Conservation (phyloP, 257 asterid genomes). For the Rehmannia glutinosa region DNA sequence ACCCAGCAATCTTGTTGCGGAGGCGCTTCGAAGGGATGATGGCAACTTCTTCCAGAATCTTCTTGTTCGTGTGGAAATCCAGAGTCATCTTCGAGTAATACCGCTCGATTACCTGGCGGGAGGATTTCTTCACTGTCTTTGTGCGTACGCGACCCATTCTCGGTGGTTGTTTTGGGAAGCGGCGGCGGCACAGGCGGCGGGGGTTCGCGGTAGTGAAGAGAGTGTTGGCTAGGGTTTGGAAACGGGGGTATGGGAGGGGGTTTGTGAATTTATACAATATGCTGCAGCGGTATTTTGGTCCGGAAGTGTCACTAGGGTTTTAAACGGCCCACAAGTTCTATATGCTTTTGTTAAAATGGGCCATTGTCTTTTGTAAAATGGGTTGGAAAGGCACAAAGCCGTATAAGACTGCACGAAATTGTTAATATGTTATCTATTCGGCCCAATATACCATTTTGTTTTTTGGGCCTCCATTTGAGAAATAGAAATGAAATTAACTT, state of each 20-base stretch:
- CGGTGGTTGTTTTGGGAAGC: constrained; percentile 11
- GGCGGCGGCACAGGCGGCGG: constrained; percentile 1
- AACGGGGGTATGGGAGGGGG: no score
- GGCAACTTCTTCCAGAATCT: constrained; percentile 59
- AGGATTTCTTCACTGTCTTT: constrained; percentile 70
- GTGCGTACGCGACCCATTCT: constrained; percentile 74
- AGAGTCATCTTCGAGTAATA: constrained; percentile 59
- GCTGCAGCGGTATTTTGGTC: no score
- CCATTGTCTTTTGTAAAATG: no score
- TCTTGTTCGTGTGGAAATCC: constrained; percentile 76
- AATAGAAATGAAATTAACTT: no score
- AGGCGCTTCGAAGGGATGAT: constrained; percentile 70
- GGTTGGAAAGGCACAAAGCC: no score
- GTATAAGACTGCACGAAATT: no score
- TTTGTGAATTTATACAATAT: constrained; percentile 1
- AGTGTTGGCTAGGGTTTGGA: constrained; percentile 21
- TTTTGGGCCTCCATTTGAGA: no score
- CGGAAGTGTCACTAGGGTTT: no score
- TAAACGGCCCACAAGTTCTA: no score
- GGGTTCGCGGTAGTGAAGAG: background rate
- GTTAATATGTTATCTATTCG: no score
- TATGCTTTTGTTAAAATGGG: no score
- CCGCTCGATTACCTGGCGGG: constrained; percentile 63
- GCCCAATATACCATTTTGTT: no score
- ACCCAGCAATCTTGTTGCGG: constrained; percentile 75